Percentiles rank a stretch among this genome's conserved stretches.
phyloP scores from a whole-genome alignment of 805 yeast species.

The Kodamaea sagamina region DNA sequence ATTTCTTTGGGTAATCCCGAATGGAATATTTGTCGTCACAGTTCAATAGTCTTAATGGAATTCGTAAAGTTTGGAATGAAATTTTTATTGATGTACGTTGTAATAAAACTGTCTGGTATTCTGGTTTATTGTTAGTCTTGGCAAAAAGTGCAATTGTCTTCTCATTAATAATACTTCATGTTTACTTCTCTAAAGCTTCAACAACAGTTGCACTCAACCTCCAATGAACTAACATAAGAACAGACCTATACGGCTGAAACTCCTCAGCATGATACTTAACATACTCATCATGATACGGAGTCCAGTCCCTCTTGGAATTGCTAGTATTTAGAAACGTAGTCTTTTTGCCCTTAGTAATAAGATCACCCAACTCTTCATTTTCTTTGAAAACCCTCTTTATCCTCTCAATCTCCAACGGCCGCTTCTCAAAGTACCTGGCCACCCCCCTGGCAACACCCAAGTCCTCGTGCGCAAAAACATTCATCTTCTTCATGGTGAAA shows the following conservation, averaged over 20 bases:
- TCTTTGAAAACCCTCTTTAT: conserved; percentile 41
- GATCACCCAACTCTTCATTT: conserved; percentile 29
- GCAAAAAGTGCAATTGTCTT: too few relatives aligned
- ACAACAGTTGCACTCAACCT: conserved; percentile 60
- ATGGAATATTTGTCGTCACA: too few relatives aligned
- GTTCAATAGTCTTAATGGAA: too few relatives aligned
- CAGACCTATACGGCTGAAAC: conserved; percentile 67
- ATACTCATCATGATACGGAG: conserved; percentile 60
- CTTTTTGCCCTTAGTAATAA: conserved; percentile 31
- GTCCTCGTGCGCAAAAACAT: conserved; percentile 78
- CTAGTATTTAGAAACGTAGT: conserved; percentile 32
- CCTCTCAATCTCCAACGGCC: conserved; percentile 51
- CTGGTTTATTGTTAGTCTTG: too few relatives aligned
- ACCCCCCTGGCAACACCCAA: conserved; percentile 85
- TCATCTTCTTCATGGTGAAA: conserved; percentile 64
- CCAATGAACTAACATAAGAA: conserved; percentile 76
- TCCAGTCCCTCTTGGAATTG: conserved; percentile 60
- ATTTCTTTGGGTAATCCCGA: too few relatives aligned
- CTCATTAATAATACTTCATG: too few relatives aligned
- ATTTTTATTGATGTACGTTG: too few relatives aligned
- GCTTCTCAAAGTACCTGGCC: conserved; percentile 56
- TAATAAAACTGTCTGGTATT: too few relatives aligned
- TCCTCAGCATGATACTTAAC: conserved; percentile 55
- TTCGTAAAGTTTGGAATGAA: too few relatives aligned
- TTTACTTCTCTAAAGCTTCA: conserved; percentile 37